A percentile compares a stretch with the other conserved stretches of the same genome.
These are phyloP conservation scores for Neofusicoccum parvum DNA, from an alignment of 2,329 filamentous ascomycete genomes.

Conservation along the genomic window DNA sequence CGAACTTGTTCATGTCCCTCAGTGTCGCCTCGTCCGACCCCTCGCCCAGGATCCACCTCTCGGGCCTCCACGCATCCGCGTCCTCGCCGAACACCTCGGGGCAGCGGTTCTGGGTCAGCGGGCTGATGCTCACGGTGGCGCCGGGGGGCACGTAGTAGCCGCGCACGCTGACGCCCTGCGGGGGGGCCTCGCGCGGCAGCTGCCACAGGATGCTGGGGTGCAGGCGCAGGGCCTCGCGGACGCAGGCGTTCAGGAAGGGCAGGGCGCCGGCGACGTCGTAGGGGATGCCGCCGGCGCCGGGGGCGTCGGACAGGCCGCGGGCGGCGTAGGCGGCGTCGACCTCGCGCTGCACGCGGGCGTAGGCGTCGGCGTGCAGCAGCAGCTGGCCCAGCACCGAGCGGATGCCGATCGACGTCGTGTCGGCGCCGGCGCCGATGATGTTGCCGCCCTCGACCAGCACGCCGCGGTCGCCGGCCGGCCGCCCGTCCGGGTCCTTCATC, in stretches of 20 bases:
- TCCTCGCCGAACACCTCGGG: conserved; percentile 48
- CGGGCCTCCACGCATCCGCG: conserved; percentile 47
- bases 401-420: conserved; percentile 54
- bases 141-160: conserved; percentile 37
- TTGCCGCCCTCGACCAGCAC: not conserved
- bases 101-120: conserved; percentile 44
- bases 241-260: conserved; percentile 56
- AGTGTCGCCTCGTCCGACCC: not conserved
- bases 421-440: conserved; percentile 38
- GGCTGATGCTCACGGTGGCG: conserved; percentile 34
- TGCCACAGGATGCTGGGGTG: conserved; percentile 49
- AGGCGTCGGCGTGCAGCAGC: not conserved
- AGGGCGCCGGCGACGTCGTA: conserved; percentile 40
- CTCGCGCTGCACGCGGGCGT: not conserved
- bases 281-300: not conserved
- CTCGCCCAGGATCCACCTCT: conserved; percentile 37
- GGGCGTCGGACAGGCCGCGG: not conserved
- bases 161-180: conserved; percentile 41
- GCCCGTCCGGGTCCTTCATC: not conserved
- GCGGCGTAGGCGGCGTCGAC: not conserved
- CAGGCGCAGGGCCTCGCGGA: conserved; percentile 59
- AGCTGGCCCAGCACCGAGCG: conserved; percentile 50
- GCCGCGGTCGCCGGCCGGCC: not conserved
- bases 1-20: conserved; percentile 1
- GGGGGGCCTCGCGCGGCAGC: conserved; percentile 36